A percentile compares a stretch with the other conserved stretches of the same genome.
Conservation (phyloP, 75 land plant genomes). For the Cunninghamia lanceolata region DNA sequence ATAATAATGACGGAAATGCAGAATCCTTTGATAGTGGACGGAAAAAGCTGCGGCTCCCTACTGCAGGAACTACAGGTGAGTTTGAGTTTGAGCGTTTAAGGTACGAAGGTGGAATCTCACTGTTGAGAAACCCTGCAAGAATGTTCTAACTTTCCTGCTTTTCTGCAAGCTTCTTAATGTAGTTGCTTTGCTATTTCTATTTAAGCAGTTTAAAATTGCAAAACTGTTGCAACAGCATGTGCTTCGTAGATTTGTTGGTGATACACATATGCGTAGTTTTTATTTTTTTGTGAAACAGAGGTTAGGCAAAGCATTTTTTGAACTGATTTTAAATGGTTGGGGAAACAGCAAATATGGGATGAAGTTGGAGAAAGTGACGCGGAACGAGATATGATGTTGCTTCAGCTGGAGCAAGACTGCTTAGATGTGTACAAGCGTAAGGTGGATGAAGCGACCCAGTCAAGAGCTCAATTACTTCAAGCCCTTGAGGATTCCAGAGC, state of each 20-base stretch:
- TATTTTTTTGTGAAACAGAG: not conserved
- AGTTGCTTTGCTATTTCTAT: not conserved
- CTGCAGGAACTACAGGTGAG: constrained; percentile 48
- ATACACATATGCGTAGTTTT: not conserved
- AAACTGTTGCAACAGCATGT: not conserved
- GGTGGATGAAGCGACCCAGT: constrained; percentile 85
- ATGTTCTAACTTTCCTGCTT: not conserved
- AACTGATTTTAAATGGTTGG: not conserved
- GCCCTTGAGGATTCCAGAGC: constrained; percentile 75
- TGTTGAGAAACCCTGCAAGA: not conserved
- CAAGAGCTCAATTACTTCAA: constrained; percentile 80
- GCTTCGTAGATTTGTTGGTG: not conserved
- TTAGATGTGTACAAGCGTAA: constrained; percentile 96
- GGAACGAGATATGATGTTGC: constrained; percentile 89
- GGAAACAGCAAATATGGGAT: constrained; percentile 88
- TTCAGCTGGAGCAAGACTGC: constrained; percentile 94
- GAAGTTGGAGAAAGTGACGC: constrained; percentile 94
- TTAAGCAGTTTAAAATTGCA: not conserved
- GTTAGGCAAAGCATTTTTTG: not conserved
- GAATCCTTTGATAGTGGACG: not conserved
- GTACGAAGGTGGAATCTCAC: not conserved
- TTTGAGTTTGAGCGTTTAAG: not conserved
- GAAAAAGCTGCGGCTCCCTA: constrained; percentile 43
- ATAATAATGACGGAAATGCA: not conserved
- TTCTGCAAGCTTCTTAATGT: not conserved